Percentiles rank a stretch among this genome's conserved stretches.
These are phyloP conservation scores for Amanita polypyramis DNA, from an alignment of 768 basidiomycete genomes.

Conservation along the genomic window DNA sequence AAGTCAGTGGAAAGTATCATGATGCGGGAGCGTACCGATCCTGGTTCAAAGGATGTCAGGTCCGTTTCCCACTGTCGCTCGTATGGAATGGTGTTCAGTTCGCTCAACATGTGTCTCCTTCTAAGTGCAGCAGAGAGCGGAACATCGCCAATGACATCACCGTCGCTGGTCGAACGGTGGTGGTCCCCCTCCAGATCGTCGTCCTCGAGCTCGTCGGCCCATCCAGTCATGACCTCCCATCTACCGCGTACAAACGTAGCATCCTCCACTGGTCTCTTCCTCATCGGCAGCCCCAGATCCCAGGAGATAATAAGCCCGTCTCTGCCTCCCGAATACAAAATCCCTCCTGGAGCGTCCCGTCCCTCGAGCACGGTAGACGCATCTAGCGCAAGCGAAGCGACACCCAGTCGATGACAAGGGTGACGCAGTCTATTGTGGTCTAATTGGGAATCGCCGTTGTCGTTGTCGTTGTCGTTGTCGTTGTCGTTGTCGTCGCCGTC, in stretches of 20 bases:
- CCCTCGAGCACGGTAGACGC: slow-evolving; percentile 69
- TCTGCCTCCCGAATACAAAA: slow-evolving; percentile 82
- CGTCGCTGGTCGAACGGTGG: slow-evolving; percentile 49
- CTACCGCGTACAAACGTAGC: slow-evolving; percentile 21
- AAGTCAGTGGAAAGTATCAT: neutral
- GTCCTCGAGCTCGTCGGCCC: slow-evolving; percentile 60
- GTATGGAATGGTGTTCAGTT: slow-evolving; percentile 35
- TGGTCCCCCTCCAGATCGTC: slow-evolving; percentile 51
- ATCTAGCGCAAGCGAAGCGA: slow-evolving; percentile 83
- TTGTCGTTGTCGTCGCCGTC: neutral
- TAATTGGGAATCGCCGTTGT: neutral
- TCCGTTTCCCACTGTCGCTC: slow-evolving; percentile 82
- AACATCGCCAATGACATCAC: slow-evolving; percentile 72
- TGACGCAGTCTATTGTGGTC: slow-evolving; percentile 21
- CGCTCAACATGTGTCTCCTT: slow-evolving; percentile 25
- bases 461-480: neutral
- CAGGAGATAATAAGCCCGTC: slow-evolving; percentile 85
- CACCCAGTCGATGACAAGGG: slow-evolving; percentile 81
- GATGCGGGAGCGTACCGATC: slow-evolving; percentile 30
- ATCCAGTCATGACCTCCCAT: slow-evolving; percentile 83
- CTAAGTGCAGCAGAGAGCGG: slow-evolving; percentile 15
- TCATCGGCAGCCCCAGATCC: slow-evolving; percentile 70
- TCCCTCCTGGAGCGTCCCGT: slow-evolving; percentile 63
- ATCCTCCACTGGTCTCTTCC: slow-evolving; percentile 25
- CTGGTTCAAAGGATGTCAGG: slow-evolving; percentile 33